Evolutionary conservation across 352 stramenopile species (phyloP).

Genomic region (Elongisporangium anandrum): DNA sequence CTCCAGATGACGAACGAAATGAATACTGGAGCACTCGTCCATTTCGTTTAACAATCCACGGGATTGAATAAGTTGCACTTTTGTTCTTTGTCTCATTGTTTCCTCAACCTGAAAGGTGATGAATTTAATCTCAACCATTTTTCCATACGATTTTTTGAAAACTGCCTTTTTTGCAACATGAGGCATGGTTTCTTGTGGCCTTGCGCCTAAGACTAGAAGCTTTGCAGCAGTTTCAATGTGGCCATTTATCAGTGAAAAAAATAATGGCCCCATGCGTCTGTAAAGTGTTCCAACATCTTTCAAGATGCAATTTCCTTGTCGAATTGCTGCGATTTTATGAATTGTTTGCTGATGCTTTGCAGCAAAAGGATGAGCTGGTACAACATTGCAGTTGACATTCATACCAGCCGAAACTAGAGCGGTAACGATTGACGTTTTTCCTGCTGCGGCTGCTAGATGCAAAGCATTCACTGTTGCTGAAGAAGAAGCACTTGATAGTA

Average conservation of each 20-base stretch:
- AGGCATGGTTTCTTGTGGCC: slow-evolving; percentile 40
- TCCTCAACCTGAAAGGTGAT: slow-evolving; percentile 15
- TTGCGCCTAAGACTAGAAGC: slow-evolving; percentile 46
- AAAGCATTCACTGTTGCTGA: slow-evolving; percentile 35
- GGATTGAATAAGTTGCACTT: slow-evolving; percentile 6
- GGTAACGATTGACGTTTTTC: slow-evolving; percentile 34
- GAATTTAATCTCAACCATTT: neutral
- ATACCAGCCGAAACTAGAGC: slow-evolving; percentile 43
- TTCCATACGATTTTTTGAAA: slow-evolving; percentile 1
- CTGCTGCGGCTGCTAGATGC: slow-evolving; percentile 43
- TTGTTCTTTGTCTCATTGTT: slow-evolving; percentile 18
- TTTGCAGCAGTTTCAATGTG: slow-evolving; percentile 50
- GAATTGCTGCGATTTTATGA: neutral
- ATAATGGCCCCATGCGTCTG: slow-evolving; percentile 28
- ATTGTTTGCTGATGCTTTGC: neutral
- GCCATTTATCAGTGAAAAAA: slow-evolving; percentile 47
- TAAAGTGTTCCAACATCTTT: slow-evolving; percentile 1
- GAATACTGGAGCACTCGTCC: slow-evolving; percentile 6
- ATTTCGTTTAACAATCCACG: slow-evolving; percentile 10
- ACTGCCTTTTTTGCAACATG: slow-evolving; percentile 14
- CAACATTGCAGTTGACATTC: slow-evolving; percentile 49
- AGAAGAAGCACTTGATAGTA: slow-evolving; percentile 32
- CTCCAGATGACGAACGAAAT: slow-evolving; percentile 41
- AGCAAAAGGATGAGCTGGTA: neutral
- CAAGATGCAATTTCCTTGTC: neutral